phyloP scores from a whole-genome alignment of 1,284 basidiomycete species.

The Veloboletus limbatus region DNA sequence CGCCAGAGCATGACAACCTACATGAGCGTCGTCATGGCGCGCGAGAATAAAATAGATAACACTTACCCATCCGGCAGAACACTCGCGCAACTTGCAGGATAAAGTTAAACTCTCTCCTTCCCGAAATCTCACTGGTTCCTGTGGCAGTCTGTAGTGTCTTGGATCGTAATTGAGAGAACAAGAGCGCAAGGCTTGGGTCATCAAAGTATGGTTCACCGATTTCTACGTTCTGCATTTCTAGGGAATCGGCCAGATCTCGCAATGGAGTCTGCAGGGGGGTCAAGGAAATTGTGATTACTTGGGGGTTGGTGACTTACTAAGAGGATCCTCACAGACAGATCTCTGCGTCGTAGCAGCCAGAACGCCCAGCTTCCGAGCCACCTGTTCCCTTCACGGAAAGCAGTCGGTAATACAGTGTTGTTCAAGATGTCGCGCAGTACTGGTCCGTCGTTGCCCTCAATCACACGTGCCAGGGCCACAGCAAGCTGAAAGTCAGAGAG shows the following conservation, averaged over 20 bases:
- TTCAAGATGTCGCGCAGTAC: conserved; percentile 71
- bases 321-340: conserved; percentile 82
- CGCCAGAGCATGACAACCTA: conserved; percentile 91
- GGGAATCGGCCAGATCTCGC: conserved; percentile 59
- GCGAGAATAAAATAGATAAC: not conserved
- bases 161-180: conserved; percentile 87
- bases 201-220: conserved; percentile 89
- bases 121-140: conserved; percentile 87
- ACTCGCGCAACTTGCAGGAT: conserved; percentile 90
- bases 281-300: conserved; percentile 2
- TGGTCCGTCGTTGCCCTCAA: conserved; percentile 82
- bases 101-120: conserved; percentile 87
- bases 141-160: conserved; percentile 90
- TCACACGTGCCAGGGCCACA: conserved; percentile 79
- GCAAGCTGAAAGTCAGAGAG: conserved; percentile 89
- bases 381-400: conserved; percentile 83
- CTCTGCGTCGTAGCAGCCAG: conserved; percentile 83
- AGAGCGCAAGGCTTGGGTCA: conserved; percentile 84
- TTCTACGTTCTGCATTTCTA: conserved; percentile 53
- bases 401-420: conserved; percentile 76
- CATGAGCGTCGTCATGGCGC: conserved; percentile 7
- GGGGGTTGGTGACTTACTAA: conserved; percentile 50
- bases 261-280: conserved; percentile 62
- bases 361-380: conserved; percentile 99
- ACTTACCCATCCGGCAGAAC: conserved; percentile 87